Evolutionary conservation across 306 rosid genomes (phyloP), one percentile per base, ranked within the genome.

Genomic region (Oemleria cerasiformis): DNA sequence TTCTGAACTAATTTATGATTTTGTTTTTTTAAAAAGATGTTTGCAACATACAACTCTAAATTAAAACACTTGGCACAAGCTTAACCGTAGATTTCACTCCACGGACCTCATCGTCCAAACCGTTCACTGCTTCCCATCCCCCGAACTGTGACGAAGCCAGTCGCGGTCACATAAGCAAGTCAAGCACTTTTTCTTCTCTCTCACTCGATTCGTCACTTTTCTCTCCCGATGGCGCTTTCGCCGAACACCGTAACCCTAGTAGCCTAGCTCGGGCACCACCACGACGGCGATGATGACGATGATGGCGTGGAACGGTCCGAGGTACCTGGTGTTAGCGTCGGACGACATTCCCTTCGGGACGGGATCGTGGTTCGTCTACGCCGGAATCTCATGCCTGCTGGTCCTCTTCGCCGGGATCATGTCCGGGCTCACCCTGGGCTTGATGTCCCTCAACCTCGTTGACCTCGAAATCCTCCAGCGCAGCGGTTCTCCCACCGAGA

Each of bases 361-460:
- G 0, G 61, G 74, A 0, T 88, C 77, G 83, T 92, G 96, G 96
- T 92, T 86, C 65, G 23, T 86, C 45, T 92, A 86, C 73, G 88
- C 82, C 6, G 96, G 96, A 9, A 58, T 84, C 23, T 84, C 88
- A 7, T 84, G 84, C 42, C 10, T 76, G 63, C 95, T 92, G 6
- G 95, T 92, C 40, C 65, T 86, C 50, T 90, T 92, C 75, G 98
- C 98, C 8, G 98, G 98, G 4, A 92, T 92, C 38, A 92, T 92
- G 98, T 92, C 98, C 12, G 96, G 98, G 34, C 92, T 92, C 39
- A 92, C 98, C 9, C 84, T 92, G 10, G 98, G 98, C 0, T 55
- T 92, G 39, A 92, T 90, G 98, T 86, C 98, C 20, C 79, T 89
- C 55, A 80, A 86, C 36, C 86, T 81, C 70, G 92, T 92, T 62